Percentiles rank a stretch among this genome's conserved stretches.
phyloP scores from a whole-genome alignment of 495 filamentous ascomycete genomes.

The Neurospora intermedia region DNA sequence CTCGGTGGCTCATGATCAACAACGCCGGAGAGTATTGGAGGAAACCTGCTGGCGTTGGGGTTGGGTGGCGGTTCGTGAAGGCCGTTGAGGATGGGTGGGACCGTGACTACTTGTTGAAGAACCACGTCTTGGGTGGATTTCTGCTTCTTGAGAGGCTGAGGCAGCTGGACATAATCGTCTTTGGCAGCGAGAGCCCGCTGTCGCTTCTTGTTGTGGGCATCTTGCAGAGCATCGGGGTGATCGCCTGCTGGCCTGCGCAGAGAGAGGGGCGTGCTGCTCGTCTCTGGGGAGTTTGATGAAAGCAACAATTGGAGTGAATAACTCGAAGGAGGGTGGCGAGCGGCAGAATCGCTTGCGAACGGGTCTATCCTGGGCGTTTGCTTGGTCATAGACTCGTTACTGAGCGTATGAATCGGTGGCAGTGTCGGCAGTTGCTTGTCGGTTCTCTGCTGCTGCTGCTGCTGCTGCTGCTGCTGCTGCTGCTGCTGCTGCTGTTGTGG shows the following conservation, averaged over 20 bases:
- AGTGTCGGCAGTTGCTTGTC: constrained; percentile 26
- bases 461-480: neutral
- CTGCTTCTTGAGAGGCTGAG: constrained; percentile 47
- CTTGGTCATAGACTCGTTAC: constrained; percentile 15
- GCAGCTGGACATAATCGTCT: constrained; percentile 45
- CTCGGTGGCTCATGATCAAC: constrained; percentile 29
- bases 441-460: constrained; percentile 16
- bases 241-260: constrained; percentile 38
- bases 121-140: constrained; percentile 37
- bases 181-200: constrained; percentile 30
- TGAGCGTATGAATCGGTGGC: constrained; percentile 23
- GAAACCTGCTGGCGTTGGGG: constrained; percentile 60
- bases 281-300: constrained; percentile 17
- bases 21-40: constrained; percentile 51
- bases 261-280: constrained; percentile 28
- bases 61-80: constrained; percentile 67
- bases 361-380: constrained; percentile 6
- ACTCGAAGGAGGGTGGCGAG: constrained; percentile 8
- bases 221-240: constrained; percentile 20
- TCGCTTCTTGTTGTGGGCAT: constrained; percentile 37
- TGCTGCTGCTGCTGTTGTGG: neutral
- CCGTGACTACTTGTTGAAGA: constrained; percentile 3
- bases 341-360: constrained; percentile 4
- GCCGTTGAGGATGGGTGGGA: constrained; percentile 59
- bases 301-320: constrained; percentile 19